These are phyloP conservation scores for Candida pseudoglaebosa DNA, from an alignment of 805 yeast species.

Conservation along the genomic window DNA sequence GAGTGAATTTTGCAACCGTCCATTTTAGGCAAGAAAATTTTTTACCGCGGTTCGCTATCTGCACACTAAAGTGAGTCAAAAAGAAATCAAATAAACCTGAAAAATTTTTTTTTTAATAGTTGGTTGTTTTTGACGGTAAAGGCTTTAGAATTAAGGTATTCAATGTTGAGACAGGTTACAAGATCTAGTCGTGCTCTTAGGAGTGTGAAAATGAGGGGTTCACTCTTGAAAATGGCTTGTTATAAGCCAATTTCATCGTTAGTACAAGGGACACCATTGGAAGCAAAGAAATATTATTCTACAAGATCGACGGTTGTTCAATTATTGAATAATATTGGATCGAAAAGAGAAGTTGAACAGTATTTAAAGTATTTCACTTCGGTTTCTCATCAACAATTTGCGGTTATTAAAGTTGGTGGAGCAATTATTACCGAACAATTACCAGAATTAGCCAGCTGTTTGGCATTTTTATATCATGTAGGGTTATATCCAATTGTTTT, in stretches of 20 bases:
- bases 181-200: slow-evolving; percentile 7
- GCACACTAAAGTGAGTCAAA: not conserved
- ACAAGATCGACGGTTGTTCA: slow-evolving; percentile 96
- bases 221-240: not conserved
- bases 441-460: slow-evolving; percentile 89
- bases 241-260: not conserved
- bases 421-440: slow-evolving; percentile 95
- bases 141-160: too few species aligned
- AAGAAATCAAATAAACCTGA: slow-evolving; percentile 3
- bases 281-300: slow-evolving; percentile 28
- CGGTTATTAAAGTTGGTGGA: slow-evolving; percentile 98
- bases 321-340: slow-evolving; percentile 90
- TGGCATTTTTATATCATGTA: slow-evolving; percentile 94
- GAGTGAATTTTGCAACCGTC: not conserved
- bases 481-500: slow-evolving; percentile 95
- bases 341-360: slow-evolving; percentile 97
- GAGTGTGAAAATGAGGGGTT: slow-evolving; percentile 1
- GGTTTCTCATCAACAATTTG: slow-evolving; percentile 94
- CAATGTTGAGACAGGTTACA: slow-evolving; percentile 19
- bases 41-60: slow-evolving; percentile 6
- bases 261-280: slow-evolving; percentile 1
- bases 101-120: slow-evolving; percentile 3
- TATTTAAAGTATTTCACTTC: slow-evolving; percentile 95
- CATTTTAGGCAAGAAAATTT: not conserved
- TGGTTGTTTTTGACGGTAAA: not conserved